A percentile compares a stretch with the other conserved stretches of the same genome.
These are phyloP conservation scores for Agaricales sp. DNA, from an alignment of 1,284 basidiomycete genomes.

Conservation along the genomic window DNA sequence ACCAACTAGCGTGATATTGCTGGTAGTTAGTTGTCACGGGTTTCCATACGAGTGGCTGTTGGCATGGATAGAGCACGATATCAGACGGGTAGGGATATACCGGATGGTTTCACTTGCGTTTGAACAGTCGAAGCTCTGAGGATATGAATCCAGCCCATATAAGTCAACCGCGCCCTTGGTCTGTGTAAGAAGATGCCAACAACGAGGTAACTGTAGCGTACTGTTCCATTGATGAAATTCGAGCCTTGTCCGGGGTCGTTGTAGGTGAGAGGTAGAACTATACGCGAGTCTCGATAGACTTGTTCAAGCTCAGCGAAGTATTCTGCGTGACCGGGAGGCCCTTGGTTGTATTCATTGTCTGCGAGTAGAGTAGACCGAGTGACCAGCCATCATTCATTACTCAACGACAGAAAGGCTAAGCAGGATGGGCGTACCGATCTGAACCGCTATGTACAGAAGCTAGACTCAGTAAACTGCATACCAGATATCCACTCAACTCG, in stretches of 20 bases:
- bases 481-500: background rate
- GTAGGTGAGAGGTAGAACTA: conserved; percentile 65
- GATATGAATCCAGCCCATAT: conserved; percentile 44
- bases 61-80: conserved; percentile 33
- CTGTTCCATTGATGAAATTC: conserved; percentile 63
- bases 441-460: conserved; percentile 36
- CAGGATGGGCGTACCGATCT: conserved; percentile 37
- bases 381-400: background rate
- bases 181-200: conserved; percentile 9
- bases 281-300: conserved; percentile 32
- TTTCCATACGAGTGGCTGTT: conserved; percentile 47
- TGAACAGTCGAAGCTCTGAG: conserved; percentile 67
- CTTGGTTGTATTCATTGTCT: conserved; percentile 73
- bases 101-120: conserved; percentile 16
- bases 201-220: conserved; percentile 17
- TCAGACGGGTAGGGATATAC: background rate
- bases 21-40: conserved; percentile 47
- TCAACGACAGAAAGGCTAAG: background rate
- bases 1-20: conserved; percentile 45
- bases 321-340: conserved; percentile 21
- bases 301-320: conserved; percentile 42
- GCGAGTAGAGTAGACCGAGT: conserved; percentile 30
- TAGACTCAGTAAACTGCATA: too few relatives aligned
- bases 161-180: conserved; percentile 35
- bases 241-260: conserved; percentile 51